Conservation (phyloP, 129 eudicot genomes). For the Apium graveolens region DNA sequence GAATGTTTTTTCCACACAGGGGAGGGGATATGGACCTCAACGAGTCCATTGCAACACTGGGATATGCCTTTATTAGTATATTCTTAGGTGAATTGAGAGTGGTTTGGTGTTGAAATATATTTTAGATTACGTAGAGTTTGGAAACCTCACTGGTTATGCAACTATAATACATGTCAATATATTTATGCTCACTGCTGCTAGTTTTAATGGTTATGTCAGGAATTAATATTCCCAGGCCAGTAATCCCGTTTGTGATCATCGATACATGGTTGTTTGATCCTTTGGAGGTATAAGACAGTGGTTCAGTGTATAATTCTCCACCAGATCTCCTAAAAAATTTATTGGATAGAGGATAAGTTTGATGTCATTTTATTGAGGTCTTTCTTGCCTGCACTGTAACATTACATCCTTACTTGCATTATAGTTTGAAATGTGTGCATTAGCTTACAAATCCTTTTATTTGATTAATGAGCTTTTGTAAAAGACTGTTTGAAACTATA, state of each 20-base stretch:
- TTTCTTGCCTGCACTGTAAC: neutral
- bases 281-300: neutral
- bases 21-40: no score
- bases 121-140: neutral
- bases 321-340: conserved; percentile 51
- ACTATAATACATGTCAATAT: neutral
- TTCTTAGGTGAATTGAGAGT: neutral
- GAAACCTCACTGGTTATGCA: neutral
- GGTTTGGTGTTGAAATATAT: neutral
- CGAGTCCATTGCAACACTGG: no score
- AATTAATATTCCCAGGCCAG: neutral
- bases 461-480: neutral
- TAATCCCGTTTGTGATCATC: neutral
- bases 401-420: neutral
- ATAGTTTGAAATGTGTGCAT: neutral
- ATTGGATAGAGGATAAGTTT: conserved; percentile 58
- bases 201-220: neutral
- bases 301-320: neutral
- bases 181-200: neutral
- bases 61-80: neutral
- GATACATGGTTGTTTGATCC: no score
- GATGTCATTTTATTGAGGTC: conserved; percentile 51
- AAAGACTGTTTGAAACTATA: neutral
- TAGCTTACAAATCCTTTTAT: neutral
- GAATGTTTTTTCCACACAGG: no score